These are phyloP conservation scores for Mortierella sp. DNA, from an alignment of 371 early-diverging fungal species.

Conservation along the genomic window DNA sequence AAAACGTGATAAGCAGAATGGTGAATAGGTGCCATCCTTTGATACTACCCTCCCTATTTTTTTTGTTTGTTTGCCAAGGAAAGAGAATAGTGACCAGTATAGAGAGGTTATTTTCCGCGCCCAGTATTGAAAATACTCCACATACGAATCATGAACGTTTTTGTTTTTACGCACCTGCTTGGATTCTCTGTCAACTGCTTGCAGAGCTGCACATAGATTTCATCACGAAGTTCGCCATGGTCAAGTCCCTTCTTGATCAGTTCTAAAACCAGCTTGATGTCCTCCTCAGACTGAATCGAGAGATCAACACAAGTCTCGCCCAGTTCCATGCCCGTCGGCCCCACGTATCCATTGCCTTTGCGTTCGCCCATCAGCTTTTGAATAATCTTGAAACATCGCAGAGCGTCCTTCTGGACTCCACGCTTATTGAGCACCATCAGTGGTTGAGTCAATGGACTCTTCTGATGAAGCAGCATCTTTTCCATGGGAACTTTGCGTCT, in stretches of 20 bases:
- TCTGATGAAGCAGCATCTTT: constrained; percentile 87
- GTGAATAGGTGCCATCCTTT: constrained; percentile 92
- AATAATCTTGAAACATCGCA: constrained; percentile 84
- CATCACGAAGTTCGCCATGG: constrained; percentile 86
- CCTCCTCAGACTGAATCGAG: constrained; percentile 58
- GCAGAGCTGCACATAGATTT: constrained; percentile 94
- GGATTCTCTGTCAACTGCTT: constrained; percentile 92
- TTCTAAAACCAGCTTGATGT: constrained; percentile 82
- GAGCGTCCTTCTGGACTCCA: constrained; percentile 82
- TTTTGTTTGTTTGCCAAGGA: no score
- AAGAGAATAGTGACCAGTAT: no score
- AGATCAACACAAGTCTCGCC: constrained; percentile 53
- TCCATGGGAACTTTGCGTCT: constrained; percentile 88
- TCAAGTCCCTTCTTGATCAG: constrained; percentile 73
- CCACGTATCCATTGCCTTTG: constrained; percentile 49
- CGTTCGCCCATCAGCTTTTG: constrained; percentile 90
- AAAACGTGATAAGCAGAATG: constrained; percentile 85
- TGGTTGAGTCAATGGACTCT: constrained; percentile 82
- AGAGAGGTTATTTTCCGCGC: no score
- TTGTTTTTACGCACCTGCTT: constrained; percentile 70
- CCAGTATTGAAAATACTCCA: no score
- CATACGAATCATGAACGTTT: no score
- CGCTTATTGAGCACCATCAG: constrained; percentile 83
- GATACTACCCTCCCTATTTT: constrained; percentile 69
- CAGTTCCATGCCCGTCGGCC: constrained; percentile 44